phyloP scores from a whole-genome alignment of 352 stramenopile genomes.

The Pythium brachiatum region DNA sequence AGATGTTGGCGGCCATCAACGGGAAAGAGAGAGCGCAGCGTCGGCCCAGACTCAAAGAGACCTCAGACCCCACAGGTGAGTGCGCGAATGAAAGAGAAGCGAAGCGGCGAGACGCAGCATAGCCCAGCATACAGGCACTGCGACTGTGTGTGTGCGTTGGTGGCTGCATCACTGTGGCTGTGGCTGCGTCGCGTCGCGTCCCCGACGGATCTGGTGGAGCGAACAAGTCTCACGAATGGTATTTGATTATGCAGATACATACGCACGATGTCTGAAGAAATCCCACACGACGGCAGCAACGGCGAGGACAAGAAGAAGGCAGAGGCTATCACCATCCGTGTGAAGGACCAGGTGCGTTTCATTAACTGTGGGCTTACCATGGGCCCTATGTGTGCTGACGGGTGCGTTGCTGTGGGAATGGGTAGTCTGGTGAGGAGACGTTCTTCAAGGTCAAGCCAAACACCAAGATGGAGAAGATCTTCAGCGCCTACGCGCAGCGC shows the following conservation, averaged over 20 bases:
- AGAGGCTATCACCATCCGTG: constrained; percentile 85
- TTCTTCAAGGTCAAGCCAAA: constrained; percentile 99
- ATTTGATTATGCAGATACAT: not conserved
- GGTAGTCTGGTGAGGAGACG: constrained; percentile 91
- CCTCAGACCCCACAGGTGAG: constrained; percentile 3
- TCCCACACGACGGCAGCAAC: constrained; percentile 38
- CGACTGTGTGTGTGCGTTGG: too few relatives aligned
- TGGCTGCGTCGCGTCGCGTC: too few relatives aligned
- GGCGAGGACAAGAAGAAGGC: constrained; percentile 86
- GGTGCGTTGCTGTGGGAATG: too few relatives aligned
- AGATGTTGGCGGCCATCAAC: constrained; percentile 3
- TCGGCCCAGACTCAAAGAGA: constrained; percentile 12
- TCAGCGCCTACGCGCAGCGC: constrained; percentile 94
- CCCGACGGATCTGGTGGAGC: not conserved
- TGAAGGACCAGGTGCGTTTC: constrained; percentile 76
- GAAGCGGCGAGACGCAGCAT: not conserved
- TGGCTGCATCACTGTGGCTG: too few relatives aligned
- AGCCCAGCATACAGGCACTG: not conserved
- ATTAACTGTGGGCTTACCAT: not conserved
- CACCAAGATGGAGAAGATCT: constrained; percentile 99
- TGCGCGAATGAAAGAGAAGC: not conserved
- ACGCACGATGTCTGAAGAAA: constrained; percentile 59
- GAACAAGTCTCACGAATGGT: not conserved
- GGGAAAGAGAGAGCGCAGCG: constrained; percentile 5
- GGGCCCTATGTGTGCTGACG: not conserved